phyloP scores from a whole-genome alignment of 768 basidiomycete species.

The Lentinula aciculospora region DNA sequence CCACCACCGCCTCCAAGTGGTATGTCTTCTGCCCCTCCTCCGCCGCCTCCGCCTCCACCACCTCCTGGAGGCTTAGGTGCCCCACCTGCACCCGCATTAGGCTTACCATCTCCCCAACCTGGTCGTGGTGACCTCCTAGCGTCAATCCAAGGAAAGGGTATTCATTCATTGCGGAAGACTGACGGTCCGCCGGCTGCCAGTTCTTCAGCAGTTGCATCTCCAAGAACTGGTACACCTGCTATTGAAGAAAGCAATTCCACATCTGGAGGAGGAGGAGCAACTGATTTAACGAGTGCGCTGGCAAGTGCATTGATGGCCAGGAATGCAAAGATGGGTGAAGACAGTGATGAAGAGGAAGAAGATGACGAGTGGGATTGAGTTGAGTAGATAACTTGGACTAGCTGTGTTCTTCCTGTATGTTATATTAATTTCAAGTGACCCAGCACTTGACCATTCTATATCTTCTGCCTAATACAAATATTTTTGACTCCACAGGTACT shows the following conservation, averaged over 20 bases:
- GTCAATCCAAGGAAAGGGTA: constrained; percentile 78
- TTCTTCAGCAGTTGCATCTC: constrained; percentile 24
- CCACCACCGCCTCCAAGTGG: constrained; percentile 40
- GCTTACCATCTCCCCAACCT: constrained; percentile 46
- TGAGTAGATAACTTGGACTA: no score
- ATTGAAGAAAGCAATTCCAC: constrained; percentile 28
- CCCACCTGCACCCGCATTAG: constrained; percentile 26
- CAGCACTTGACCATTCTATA: no score
- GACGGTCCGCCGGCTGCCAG: constrained; percentile 27
- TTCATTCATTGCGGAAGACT: constrained; percentile 64
- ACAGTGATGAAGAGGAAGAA: constrained; percentile 75
- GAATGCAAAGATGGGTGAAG: constrained; percentile 85
- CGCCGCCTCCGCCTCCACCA: constrained; percentile 44
- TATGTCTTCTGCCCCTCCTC: constrained; percentile 20
- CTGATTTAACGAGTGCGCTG: constrained; percentile 74
- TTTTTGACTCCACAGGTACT: no score
- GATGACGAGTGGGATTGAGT: constrained; percentile 54
- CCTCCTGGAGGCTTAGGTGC: constrained; percentile 27
- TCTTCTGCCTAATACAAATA: no score
- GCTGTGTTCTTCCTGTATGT: no score
- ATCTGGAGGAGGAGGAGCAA: constrained; percentile 30
- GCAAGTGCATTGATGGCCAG: constrained; percentile 78
- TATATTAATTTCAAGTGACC: no score
- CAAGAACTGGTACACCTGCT: constrained; percentile 30
- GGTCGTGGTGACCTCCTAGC: constrained; percentile 66